These are phyloP conservation scores for Monocercomonoides exilis DNA, from an alignment of 78 protist genomes.

Conservation along the genomic window DNA sequence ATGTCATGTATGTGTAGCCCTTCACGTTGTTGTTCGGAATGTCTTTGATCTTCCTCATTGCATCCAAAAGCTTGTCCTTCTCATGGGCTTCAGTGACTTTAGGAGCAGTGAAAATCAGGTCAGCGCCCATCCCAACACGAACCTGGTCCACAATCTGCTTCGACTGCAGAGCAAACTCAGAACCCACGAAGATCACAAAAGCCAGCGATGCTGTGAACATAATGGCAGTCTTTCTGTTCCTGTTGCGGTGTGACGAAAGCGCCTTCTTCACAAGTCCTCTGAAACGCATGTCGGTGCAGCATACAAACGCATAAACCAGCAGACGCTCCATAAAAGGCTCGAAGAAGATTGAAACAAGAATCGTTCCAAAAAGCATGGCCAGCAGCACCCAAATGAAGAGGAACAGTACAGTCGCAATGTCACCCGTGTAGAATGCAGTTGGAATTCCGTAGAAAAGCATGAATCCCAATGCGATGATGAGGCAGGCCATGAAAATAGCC, in stretches of 20 bases:
- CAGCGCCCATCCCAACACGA: slow-evolving; percentile 52
- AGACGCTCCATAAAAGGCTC: slow-evolving; percentile 40
- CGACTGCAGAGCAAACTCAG: slow-evolving; percentile 58
- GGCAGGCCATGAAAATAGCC: background rate
- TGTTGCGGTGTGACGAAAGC: slow-evolving; percentile 47
- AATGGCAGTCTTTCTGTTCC: slow-evolving; percentile 67
- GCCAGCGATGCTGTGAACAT: slow-evolving; percentile 68
- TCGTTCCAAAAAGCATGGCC: background rate
- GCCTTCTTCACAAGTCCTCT: slow-evolving; percentile 50
- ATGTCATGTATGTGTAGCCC: background rate
- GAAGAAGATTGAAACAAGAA: background rate
- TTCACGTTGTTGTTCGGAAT: background rate
- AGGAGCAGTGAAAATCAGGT: slow-evolving; percentile 32
- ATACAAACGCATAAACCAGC: slow-evolving; percentile 8
- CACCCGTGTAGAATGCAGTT: background rate
- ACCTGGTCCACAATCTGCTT: slow-evolving; percentile 32
- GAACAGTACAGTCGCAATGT: background rate
- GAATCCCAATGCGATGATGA: background rate
- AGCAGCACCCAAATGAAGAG: background rate
- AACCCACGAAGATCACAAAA: slow-evolving; percentile 71
- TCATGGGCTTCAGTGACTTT: slow-evolving; percentile 12
- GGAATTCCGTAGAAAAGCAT: background rate
- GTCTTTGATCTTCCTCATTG: background rate
- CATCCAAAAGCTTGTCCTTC: background rate
- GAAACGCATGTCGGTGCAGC: slow-evolving; percentile 25